phyloP scores from a whole-genome alignment of 2,329 filamentous ascomycete genomes.

The Verticillium albo-atrum region DNA sequence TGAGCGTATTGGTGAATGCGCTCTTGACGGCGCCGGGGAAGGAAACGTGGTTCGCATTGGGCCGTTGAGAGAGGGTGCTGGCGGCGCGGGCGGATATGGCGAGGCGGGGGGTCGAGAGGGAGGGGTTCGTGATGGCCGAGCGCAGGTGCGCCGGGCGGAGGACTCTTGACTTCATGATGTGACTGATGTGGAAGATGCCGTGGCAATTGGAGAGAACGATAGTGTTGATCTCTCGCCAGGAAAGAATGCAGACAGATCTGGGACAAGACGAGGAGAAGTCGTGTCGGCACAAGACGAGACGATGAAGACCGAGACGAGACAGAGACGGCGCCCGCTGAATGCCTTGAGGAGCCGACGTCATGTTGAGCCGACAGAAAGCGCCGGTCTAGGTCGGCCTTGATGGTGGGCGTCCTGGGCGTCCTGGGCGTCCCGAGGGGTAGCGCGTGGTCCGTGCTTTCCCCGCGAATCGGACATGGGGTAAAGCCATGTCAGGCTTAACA shows the following conservation, averaged over 20 bases:
- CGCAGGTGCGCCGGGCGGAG: conserved; percentile 23
- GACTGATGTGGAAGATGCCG: neutral
- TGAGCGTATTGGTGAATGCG: conserved; percentile 77
- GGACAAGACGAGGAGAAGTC: neutral
- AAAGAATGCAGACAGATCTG: neutral
- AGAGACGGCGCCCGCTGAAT: neutral
- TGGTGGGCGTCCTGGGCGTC: neutral
- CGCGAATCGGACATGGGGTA: too few relatives aligned
- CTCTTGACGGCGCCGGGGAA: conserved; percentile 97
- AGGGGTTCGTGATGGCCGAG: conserved; percentile 15
- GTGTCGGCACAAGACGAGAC: conserved; percentile 2
- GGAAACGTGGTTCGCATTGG: conserved; percentile 52
- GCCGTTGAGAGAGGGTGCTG: conserved; percentile 51
- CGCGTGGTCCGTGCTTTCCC: neutral
- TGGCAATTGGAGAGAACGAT: neutral
- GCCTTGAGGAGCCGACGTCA: conserved; percentile 15
- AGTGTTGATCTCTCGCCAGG: neutral
- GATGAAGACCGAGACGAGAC: neutral
- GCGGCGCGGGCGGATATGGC: conserved; percentile 27
- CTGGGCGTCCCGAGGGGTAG: neutral
- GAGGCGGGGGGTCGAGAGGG: conserved; percentile 5
- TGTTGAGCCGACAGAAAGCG: conserved; percentile 29
- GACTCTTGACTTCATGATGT: conserved; percentile 27
- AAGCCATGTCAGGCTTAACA: too few relatives aligned
- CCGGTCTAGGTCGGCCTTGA: conserved; percentile 3